Evolutionary conservation across 208 protist genomes (phyloP).

Genomic region (Angomonas deanei): DNA sequence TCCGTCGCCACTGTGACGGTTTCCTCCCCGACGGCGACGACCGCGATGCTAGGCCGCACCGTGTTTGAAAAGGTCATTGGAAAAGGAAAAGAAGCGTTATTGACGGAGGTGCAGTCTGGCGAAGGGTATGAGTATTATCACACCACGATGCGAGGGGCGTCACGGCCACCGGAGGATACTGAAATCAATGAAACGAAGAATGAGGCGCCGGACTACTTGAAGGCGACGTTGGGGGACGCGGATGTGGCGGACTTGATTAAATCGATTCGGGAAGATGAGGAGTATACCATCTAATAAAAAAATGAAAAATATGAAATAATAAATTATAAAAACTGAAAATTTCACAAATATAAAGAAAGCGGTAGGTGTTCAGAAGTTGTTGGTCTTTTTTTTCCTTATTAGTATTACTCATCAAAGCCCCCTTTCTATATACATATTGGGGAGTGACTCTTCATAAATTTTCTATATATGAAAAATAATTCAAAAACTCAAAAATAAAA

Average conservation of each 20-base stretch:
- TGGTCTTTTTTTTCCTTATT: no score
- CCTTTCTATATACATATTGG: no score
- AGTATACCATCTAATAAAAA: not conserved
- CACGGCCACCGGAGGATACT: not conserved
- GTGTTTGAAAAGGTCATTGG: conserved; percentile 60
- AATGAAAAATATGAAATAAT: conserved; percentile 4
- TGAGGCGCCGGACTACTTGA: not conserved
- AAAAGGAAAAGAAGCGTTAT: conserved; percentile 78
- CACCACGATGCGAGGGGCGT: not conserved
- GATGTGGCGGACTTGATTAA: not conserved
- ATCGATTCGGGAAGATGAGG: not conserved
- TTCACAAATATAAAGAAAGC: no score
- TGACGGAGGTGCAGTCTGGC: conserved; percentile 33
- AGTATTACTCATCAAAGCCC: no score
- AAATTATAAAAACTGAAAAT: not conserved
- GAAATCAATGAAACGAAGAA: not conserved
- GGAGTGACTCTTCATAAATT: no score
- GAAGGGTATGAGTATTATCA: not conserved
- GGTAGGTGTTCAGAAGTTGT: no score
- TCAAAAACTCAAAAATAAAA: no score
- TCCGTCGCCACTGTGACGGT: conserved; percentile 53
- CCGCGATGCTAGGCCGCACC: conserved; percentile 57
- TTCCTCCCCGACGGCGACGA: conserved; percentile 33
- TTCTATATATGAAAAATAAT: no score
- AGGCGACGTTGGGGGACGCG: not conserved